Base-by-base conservation (phyloP, 2,329 filamentous ascomycete species). In the Fusarium musae region DNA sequence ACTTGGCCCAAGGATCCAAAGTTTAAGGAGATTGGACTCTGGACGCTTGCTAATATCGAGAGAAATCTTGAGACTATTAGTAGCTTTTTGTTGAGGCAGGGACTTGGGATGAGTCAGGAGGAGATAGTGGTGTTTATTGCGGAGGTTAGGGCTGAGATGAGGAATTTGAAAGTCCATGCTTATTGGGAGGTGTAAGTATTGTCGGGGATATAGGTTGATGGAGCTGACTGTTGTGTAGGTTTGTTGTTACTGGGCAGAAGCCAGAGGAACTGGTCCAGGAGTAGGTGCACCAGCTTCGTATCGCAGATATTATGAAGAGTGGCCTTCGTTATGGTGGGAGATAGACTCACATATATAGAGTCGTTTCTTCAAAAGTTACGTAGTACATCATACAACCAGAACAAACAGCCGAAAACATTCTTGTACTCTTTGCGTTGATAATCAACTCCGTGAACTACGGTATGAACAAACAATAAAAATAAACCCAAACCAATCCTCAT, bases 141-240 rank as follows among this genome's bases (percentile, higher is more conserved):
- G 0, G 36, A 67, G 9, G 67, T 72, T 2, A 53, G 58, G 23
- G 69, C 59, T 4, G 67, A 72, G 32, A 72, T 72, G 67, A 37
- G 69, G 8, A 49, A 72, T 16, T 21, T 26, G 1, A 63, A 46
- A 16, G 58, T 71, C 1, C 59, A 69, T 52, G 59, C 59, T 3
- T 72, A 65, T 32, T 69, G 69, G 69, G 64, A 72, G 15, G 59
- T 72, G 70, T 72, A 23, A 69, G 70, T 69, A 3, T 6, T 6
- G 1, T 37, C 1, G 2, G 1, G 1, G 3, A 0, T 28, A 2
- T 12, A 2, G 0, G 4, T 17, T n/a, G 15, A 11, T 28, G 2
- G 30, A 30, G 3, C 57, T 72, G 17, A 67, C 21, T 16, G 1
- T 4, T 0, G 0, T 19, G 15, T 3, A 70, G 69, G 15, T 43